Evolutionary conservation across 2,329 filamentous ascomycete species (phyloP).

Genomic region (Trichoderma cornu-damae): DNA sequence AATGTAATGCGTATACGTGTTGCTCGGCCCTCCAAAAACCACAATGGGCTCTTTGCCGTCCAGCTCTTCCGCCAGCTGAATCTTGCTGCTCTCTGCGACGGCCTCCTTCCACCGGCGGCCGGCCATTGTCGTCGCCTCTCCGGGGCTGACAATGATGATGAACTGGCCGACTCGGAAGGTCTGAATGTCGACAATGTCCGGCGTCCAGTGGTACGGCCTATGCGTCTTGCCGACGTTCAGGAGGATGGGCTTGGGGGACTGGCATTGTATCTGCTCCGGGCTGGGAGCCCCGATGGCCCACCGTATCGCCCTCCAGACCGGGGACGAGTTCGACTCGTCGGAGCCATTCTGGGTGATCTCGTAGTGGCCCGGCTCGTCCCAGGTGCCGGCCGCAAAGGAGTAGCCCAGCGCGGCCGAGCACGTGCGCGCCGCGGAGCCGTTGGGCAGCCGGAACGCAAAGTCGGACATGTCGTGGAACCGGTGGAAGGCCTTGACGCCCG

Average conservation of each 20-base stretch:
- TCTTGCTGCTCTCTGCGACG: conserved; percentile 48
- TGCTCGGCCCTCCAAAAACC: conserved; percentile 79
- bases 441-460: conserved; percentile 66
- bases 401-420: conserved; percentile 84
- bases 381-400: conserved; percentile 84
- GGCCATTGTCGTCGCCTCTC: conserved; percentile 88
- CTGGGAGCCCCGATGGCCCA: conserved; percentile 65
- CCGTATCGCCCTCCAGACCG: conserved; percentile 72
- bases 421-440: conserved; percentile 65
- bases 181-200: conserved; percentile 86
- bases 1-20: conserved; percentile 80
- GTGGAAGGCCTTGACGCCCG: conserved; percentile 71
- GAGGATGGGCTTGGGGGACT: conserved; percentile 75
- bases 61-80: conserved; percentile 39
- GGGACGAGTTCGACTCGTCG: conserved; percentile 62
- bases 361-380: conserved; percentile 80
- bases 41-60: conserved; percentile 55
- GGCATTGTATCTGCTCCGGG: conserved; percentile 65
- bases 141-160: conserved; percentile 77
- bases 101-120: conserved; percentile 79
- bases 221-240: conserved; percentile 77
- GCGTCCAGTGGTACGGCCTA: conserved; percentile 74
- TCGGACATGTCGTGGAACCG: conserved; percentile 72
- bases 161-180: conserved; percentile 76
- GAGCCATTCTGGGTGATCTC: conserved; percentile 84